Base-by-base conservation (phyloP, 2,329 filamentous ascomycete species). In the Fusarium mangiferae region DNA sequence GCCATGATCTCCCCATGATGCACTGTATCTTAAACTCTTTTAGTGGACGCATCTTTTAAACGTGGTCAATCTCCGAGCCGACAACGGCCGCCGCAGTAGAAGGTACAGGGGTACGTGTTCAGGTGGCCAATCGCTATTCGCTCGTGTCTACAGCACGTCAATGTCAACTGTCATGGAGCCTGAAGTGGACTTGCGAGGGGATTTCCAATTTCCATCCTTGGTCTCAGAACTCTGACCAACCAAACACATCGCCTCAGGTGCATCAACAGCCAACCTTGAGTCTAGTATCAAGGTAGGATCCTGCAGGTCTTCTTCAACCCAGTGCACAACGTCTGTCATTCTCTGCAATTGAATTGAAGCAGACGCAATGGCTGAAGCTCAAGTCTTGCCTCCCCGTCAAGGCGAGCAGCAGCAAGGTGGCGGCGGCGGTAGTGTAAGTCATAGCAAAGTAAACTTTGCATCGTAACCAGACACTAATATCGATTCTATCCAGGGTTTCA, bases 401-500 rank as follows among this genome's bases (percentile, higher is more conserved):
- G 73, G 68, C 59, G 73, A 74, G 54, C 73, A 78, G 57, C 77
- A 75, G 59, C 66, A 64, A 67, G 72, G 77, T 68, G 64, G 64
- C 17, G 64, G 78, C 57, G 64, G 77, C 73, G 79, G 78, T 61
- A 61, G 77, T 75, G 79, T 78, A 78, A 77, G 79, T 80, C 33
- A 66, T 73, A 66, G 36, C 66, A 60, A 71, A 39, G 55, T 56
- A 38, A 35, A 42, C 28, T 11, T 33, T 24, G 13, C 18, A 52
- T 62, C 26, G 24, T 6, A 14, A 28, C 35, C 38, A 28, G 35
- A 62, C 42, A 44, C 75, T 78, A 52, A 78, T n/a, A 13, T 13
- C 28, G 35, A 28, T 56, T n/a, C 18, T 11, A 24, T 49, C 22
- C 42, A 83, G 81, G 80, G 79, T 36, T 77, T 88, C 65, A 80